These are phyloP conservation scores for Agrocybe chaxingu DNA, from an alignment of 768 basidiomycete species.

Conservation along the genomic window DNA sequence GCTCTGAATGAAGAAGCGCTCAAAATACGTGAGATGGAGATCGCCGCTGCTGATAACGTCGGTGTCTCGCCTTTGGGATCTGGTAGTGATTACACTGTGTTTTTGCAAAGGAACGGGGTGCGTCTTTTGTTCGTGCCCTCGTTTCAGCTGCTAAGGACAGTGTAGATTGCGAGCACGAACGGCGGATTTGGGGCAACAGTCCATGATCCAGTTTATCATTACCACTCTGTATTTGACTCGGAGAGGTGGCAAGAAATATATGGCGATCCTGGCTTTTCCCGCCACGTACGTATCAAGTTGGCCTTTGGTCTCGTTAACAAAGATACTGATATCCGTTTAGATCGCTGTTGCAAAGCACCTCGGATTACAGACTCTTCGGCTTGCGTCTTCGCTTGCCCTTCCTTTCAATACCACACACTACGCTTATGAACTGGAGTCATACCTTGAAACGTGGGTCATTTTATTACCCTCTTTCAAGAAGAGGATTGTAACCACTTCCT, in stretches of 20 bases:
- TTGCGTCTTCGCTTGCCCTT: conserved; percentile 57
- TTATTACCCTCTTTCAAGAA: not conserved
- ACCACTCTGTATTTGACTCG: conserved; percentile 70
- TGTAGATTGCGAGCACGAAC: conserved; percentile 37
- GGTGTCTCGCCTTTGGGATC: conserved; percentile 65
- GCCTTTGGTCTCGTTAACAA: not conserved
- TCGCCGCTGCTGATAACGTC: conserved; percentile 24
- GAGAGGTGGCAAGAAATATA: conserved; percentile 68
- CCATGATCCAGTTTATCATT: conserved; percentile 66
- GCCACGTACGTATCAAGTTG: conserved; percentile 44
- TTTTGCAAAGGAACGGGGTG: conserved; percentile 66
- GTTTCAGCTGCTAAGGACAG: not conserved
- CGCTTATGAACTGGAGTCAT: conserved; percentile 52
- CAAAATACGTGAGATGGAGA: conserved; percentile 38
- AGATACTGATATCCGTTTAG: conserved; percentile 24
- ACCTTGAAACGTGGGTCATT: conserved; percentile 46
- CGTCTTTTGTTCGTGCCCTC: conserved; percentile 5
- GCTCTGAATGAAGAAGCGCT: conserved; percentile 12
- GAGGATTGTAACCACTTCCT: not conserved
- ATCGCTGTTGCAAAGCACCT: conserved; percentile 63
- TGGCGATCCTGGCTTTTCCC: conserved; percentile 68
- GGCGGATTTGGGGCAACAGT: conserved; percentile 37
- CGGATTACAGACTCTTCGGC: conserved; percentile 56
- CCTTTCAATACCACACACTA: conserved; percentile 78
- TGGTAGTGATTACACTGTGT: conserved; percentile 89